A percentile compares a stretch with the other conserved stretches of the same genome.
Conservation (phyloP, 208 protist genomes). For the Acanthamoeba divionensis region DNA sequence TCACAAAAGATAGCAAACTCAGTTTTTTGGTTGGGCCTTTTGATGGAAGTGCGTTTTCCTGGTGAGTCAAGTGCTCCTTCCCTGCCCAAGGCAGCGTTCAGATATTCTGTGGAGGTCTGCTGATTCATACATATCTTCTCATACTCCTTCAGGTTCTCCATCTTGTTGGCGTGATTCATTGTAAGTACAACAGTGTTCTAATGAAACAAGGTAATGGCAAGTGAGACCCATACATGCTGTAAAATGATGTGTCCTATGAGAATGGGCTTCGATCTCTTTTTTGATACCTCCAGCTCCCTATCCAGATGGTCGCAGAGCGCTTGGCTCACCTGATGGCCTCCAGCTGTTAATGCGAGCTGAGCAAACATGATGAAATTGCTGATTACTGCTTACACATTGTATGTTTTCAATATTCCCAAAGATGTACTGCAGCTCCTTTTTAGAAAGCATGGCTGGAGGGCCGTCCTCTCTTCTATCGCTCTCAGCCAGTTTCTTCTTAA, state of each 20-base stretch:
- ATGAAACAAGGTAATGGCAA: background rate
- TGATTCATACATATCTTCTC: conserved; percentile 26
- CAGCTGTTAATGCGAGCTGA: background rate
- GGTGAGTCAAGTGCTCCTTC: background rate
- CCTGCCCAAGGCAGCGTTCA: background rate
- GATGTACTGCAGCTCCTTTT: background rate
- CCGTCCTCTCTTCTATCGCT: background rate
- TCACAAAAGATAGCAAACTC: background rate
- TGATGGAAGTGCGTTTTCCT: background rate
- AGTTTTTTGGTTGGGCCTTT: background rate
- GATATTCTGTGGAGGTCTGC: background rate
- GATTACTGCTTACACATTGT: background rate
- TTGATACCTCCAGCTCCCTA: no score
- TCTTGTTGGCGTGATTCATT: background rate
- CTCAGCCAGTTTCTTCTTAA: background rate
- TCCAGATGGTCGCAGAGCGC: background rate
- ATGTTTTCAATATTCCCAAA: conserved; percentile 43
- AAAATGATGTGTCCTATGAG: background rate
- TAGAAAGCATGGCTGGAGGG: background rate
- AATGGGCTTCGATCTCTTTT: no score
- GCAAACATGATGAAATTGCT: background rate
- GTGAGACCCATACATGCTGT: background rate
- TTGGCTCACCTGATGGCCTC: background rate
- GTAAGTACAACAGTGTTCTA: no score
- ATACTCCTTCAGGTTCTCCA: conserved; percentile 14